Conservation (phyloP, 2,329 filamentous ascomycete genomes). For the Calonectria henricotiae region DNA sequence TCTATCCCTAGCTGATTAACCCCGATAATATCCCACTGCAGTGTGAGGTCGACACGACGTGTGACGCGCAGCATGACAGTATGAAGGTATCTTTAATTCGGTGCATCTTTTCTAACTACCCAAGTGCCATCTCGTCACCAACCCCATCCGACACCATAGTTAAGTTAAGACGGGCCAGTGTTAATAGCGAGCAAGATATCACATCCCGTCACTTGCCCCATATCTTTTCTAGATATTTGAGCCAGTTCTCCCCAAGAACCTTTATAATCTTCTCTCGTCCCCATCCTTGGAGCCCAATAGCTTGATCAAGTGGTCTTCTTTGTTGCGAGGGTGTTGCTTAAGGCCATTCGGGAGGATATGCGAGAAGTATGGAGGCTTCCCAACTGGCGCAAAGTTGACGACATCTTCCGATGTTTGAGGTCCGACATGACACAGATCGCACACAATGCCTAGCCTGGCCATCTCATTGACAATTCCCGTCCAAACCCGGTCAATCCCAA, state of each 20-base stretch:
- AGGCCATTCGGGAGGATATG: conserved; percentile 58
- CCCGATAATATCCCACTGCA: too few relatives aligned
- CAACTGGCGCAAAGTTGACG: conserved; percentile 56
- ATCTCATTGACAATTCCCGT: conserved; percentile 55
- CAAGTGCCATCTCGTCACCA: too few relatives aligned
- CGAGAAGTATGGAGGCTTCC: conserved; percentile 61
- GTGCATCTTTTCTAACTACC: too few relatives aligned
- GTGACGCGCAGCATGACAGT: too few relatives aligned
- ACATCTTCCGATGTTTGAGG: conserved; percentile 56
- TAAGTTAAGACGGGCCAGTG: too few relatives aligned
- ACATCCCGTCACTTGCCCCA: not conserved
- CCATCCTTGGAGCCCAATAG: conserved; percentile 58
- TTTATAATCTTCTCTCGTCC: conserved; percentile 58
- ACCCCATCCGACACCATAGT: too few relatives aligned
- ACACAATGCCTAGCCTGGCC: conserved; percentile 58
- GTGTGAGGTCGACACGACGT: too few relatives aligned
- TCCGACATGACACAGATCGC: conserved; percentile 58
- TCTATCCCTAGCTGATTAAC: too few relatives aligned
- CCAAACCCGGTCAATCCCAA: conserved; percentile 59
- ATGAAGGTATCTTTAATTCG: too few relatives aligned
- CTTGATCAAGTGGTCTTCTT: conserved; percentile 58
- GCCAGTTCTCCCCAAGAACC: conserved; percentile 60
- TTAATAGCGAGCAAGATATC: too few relatives aligned
- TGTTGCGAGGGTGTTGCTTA: conserved; percentile 59
- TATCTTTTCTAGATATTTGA: conserved; percentile 59